These are phyloP conservation scores for Magnolia officinalis DNA, from an alignment of 164 flowering plant species.

Conservation along the genomic window DNA sequence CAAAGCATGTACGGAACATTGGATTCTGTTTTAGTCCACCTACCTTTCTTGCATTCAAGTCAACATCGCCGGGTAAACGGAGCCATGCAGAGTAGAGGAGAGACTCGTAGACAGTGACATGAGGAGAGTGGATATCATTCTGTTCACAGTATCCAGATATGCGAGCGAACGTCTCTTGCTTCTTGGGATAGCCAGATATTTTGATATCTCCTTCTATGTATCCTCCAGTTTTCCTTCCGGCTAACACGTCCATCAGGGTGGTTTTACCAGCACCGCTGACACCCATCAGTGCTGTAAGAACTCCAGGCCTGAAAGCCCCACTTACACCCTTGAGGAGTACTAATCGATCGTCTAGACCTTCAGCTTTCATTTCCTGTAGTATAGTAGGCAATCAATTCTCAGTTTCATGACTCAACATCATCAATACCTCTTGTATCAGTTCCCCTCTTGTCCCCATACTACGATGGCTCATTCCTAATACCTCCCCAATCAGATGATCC, in stretches of 20 bases:
- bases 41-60: neutral
- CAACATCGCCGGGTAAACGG: neutral
- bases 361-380: constrained; percentile 55
- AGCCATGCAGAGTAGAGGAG: neutral
- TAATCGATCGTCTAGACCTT: constrained; percentile 50
- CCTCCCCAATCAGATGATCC: too few species aligned
- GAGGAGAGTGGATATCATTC: neutral
- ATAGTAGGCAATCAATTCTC: neutral
- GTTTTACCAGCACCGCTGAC: constrained; percentile 79
- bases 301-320: constrained; percentile 72
- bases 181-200: constrained; percentile 2
- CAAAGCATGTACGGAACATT: neutral
- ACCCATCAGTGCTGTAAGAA: constrained; percentile 71
- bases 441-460: too few species aligned
- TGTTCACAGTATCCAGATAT: constrained; percentile 5
- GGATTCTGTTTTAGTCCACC: neutral
- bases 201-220: constrained; percentile 1
- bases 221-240: neutral
- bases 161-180: constrained; percentile 1
- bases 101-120: neutral
- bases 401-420: neutral
- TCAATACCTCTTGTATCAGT: too few species aligned
- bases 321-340: constrained; percentile 53
- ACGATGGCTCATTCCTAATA: too few species aligned
- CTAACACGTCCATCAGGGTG: constrained; percentile 61